Base-by-base conservation (phyloP, 2,329 filamentous ascomycete species). In the Cercospora beticola region DNA sequence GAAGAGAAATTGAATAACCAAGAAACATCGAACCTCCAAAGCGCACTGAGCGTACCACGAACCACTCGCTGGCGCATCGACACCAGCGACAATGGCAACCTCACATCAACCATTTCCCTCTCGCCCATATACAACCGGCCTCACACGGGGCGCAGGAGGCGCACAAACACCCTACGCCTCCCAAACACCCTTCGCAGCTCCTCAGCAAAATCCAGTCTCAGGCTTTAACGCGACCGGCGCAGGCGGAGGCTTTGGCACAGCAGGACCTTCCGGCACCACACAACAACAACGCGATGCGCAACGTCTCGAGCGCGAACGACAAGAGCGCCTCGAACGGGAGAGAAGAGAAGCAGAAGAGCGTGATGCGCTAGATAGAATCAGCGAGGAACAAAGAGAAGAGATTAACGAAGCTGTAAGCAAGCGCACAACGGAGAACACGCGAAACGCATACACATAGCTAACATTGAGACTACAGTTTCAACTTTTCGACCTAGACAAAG, bases 401-500 rank as follows among this genome's bases (percentile, higher is more conserved):
- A 94, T 97, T 72, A 92, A 92, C 79, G 94, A 97, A 85, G 94
- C 94, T 72, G 93, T 96, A 67, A 60, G 68, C 49, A n/a, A n/a
- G 2, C 4, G 8, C 36, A 65, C 12, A 30, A 12, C 18, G 26
- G 9, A 57, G 14, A 57, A 30, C 3, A 26, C 21, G 18, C 9
- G 28, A 21, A 36, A 28, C 18, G 8, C 8, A 59, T 8, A 59
- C 28, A 18, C 18, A 21, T 33, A 9, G 18, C 56, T 33, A 36
- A 59, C 18, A 31, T 36, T 16, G n/a, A 30, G n/a, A 21, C 28
- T 18, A 26, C 66, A 97, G 91, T 98, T 98, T 81, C 90, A 90
- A 70, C 89, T 98, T 73, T 98, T 99, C 85, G 95, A 98, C 80
- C 91, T 97, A 77, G 94, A 98, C 85, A 94, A 96, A 80, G 94